phyloP scores from a whole-genome alignment of 2,329 filamentous ascomycete species.

The Fusarium guadeloupense region DNA sequence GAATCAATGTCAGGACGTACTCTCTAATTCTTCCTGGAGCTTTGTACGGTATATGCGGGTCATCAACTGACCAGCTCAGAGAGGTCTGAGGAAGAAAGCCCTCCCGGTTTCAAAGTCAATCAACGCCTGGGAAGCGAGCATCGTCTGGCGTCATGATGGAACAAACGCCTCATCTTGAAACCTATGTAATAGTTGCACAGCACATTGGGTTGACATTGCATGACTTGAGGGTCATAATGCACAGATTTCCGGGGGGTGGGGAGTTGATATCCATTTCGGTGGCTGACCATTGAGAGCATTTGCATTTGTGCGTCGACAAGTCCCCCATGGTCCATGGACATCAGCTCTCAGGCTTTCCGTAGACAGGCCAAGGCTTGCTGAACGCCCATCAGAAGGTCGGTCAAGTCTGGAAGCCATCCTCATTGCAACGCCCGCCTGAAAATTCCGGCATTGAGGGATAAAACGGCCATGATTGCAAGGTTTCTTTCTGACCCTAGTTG shows the following conservation, averaged over 20 bases:
- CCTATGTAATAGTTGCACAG: constrained; percentile 8
- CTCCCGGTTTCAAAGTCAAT: background rate
- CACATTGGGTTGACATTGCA: constrained; percentile 1
- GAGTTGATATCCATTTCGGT: constrained; percentile 9
- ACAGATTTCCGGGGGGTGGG: constrained; percentile 15
- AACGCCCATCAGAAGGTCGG: too few relatives aligned
- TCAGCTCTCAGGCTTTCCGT: background rate
- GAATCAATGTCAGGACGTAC: constrained; percentile 36
- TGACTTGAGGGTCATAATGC: constrained; percentile 14
- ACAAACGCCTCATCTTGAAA: constrained; percentile 33
- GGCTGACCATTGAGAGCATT: constrained; percentile 34
- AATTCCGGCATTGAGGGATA: constrained; percentile 30
- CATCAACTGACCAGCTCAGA: background rate
- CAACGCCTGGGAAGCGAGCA: background rate
- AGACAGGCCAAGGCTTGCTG: too few relatives aligned
- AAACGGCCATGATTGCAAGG: constrained; percentile 28
- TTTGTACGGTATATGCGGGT: background rate
- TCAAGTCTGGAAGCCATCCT: background rate
- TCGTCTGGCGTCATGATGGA: constrained; percentile 22
- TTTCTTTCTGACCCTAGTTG: constrained; percentile 33
- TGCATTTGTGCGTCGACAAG: constrained; percentile 29
- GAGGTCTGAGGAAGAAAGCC: background rate
- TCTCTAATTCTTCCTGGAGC: constrained; percentile 37
- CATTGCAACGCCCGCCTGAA: constrained; percentile 16
- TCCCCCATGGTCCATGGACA: background rate